Percentiles rank a stretch among this genome's conserved stretches.
Conservation (phyloP, 148 eudicot genomes). For the Talinum fruticosum region DNA sequence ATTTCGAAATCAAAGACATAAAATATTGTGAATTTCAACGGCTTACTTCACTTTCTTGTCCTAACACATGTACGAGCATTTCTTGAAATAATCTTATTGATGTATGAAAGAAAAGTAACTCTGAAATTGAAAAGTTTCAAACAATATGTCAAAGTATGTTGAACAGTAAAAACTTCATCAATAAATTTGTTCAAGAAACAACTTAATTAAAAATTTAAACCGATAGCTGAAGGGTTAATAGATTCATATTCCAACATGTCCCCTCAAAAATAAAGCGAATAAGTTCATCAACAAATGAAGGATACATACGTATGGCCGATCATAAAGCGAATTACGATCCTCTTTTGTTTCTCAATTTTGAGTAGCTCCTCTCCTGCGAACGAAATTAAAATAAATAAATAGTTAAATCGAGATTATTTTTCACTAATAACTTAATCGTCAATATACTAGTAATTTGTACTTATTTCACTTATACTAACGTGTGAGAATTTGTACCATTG, state of each 20-base stretch:
- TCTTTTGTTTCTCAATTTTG: slow-evolving; percentile 23
- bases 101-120: background rate
- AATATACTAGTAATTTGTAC: no score
- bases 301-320: slow-evolving; percentile 29
- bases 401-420: background rate
- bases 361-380: slow-evolving; percentile 19
- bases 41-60: background rate
- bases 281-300: background rate
- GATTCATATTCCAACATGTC: no score
- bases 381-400: background rate
- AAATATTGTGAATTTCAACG: background rate
- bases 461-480: no score
- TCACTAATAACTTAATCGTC: no score
- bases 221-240: no score
- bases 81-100: background rate
- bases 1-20: background rate
- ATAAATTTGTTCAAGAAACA: no score
- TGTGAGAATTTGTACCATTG: no score
- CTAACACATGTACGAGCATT: background rate
- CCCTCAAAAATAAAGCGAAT: no score
- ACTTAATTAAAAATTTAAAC: no score
- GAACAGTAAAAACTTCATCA: no score
- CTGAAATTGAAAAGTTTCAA: background rate
- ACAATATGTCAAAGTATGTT: background rate
- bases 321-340: slow-evolving; percentile 30